Conservation (phyloP, 148 eudicot genomes). For the Euryodendron excelsum region DNA sequence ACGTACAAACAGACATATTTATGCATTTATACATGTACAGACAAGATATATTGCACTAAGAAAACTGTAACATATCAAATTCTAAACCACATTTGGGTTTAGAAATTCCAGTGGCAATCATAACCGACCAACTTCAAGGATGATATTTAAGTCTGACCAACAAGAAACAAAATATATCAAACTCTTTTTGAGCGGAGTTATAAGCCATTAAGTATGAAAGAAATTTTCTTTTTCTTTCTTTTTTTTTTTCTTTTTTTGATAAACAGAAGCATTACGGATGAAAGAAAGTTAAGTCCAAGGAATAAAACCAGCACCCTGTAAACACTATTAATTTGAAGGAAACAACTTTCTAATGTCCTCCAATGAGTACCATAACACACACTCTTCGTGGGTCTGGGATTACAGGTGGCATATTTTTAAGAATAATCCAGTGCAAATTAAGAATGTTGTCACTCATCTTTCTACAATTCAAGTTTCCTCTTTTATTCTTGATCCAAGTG, state of each 20-base stretch:
- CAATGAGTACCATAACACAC: neutral
- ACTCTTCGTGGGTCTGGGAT: neutral
- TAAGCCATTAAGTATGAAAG: neutral
- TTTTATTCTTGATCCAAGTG: neutral
- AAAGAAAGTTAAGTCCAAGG: neutral
- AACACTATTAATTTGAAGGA: neutral
- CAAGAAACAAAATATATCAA: neutral
- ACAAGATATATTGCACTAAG: too few relatives aligned
- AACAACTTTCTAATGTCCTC: neutral
- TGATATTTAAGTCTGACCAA: neutral
- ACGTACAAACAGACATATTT: too few relatives aligned
- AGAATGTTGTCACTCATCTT: neutral
- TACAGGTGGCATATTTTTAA: neutral
- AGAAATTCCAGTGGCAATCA: too few relatives aligned
- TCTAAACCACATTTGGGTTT: too few relatives aligned
- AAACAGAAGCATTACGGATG: too few relatives aligned
- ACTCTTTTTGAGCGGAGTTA: neutral
- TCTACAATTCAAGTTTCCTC: neutral
- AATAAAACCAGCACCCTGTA: neutral
- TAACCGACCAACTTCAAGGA: neutral
- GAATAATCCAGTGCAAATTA: neutral
- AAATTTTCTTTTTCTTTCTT: too few relatives aligned
- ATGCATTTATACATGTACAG: too few relatives aligned
- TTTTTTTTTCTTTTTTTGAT: too few relatives aligned
- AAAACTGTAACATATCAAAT: too few relatives aligned